Evolutionary conservation across 257 asterid genomes (phyloP).

Genomic region (Avicennia marina): DNA sequence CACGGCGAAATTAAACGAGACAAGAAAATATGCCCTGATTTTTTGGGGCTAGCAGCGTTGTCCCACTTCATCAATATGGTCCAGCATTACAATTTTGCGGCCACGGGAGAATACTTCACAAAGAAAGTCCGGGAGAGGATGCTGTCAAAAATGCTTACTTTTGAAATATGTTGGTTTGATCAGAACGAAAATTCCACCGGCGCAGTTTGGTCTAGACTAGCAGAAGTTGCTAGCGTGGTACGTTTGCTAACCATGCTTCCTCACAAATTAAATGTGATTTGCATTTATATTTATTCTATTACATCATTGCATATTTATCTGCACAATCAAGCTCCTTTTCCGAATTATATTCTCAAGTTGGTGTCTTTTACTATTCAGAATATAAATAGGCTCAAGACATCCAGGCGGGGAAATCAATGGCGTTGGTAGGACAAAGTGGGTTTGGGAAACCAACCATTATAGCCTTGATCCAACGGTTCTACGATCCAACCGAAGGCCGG

Average conservation of each 20-base stretch:
- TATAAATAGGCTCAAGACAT: constrained; percentile 11
- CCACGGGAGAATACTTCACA: constrained; percentile 89
- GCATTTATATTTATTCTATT: too few species aligned
- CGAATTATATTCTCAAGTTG: too few species aligned
- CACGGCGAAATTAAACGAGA: constrained; percentile 55
- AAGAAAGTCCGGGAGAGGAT: constrained; percentile 78
- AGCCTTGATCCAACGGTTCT: constrained; percentile 64
- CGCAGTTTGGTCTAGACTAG: constrained; percentile 78
- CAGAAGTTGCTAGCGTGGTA: constrained; percentile 95
- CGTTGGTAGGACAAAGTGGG: constrained; percentile 85
- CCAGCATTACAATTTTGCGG: constrained; percentile 82
- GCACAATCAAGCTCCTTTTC: too few species aligned
- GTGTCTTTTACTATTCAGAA: too few species aligned
- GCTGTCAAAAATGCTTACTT: constrained; percentile 82
- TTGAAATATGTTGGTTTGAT: constrained; percentile 93
- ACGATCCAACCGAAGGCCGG: constrained; percentile 56
- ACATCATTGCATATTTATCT: too few species aligned
- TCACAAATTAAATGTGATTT: too few species aligned
- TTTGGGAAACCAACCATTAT: constrained; percentile 81
- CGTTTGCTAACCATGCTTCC: too few species aligned
- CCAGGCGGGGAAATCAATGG: constrained; percentile 72
- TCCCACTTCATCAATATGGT: constrained; percentile 50
- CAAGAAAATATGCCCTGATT: constrained; percentile 46
- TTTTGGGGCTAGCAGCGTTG: constrained; percentile 65
- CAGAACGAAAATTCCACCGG: constrained; percentile 72